A percentile compares a stretch with the other conserved stretches of the same genome.
Conservation (phyloP, 495 filamentous ascomycete species). For the Neurospora sp. region DNA sequence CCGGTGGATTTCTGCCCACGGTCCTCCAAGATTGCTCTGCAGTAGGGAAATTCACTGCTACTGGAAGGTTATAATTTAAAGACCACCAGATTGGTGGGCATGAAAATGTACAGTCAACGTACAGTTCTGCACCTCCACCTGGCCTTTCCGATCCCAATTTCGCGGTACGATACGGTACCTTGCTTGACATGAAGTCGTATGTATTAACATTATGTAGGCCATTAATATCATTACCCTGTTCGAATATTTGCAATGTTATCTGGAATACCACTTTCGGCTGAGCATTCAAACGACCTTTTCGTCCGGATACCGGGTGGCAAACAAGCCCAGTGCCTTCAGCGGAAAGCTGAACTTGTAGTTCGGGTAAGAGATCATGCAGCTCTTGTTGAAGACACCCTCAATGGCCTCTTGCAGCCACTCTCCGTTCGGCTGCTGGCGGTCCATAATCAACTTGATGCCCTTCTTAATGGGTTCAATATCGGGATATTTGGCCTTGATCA, state of each 20-base stretch:
- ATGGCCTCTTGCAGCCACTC: conserved; percentile 95
- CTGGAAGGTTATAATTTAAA: background rate
- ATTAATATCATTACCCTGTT: background rate
- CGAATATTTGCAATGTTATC: background rate
- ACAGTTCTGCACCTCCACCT: background rate
- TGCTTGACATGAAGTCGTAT: background rate
- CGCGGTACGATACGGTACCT: conserved; percentile 1
- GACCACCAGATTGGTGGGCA: background rate
- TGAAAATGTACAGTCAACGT: background rate
- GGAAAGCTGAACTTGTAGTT: conserved; percentile 98
- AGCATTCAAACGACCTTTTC: conserved; percentile 31
- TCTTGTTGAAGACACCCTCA: conserved; percentile 98
- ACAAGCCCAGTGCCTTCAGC: conserved; percentile 88
- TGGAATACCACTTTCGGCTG: background rate
- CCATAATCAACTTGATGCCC: conserved; percentile 75
- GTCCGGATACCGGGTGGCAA: conserved; percentile 64
- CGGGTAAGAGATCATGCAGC: conserved; percentile 98
- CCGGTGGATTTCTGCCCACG: background rate
- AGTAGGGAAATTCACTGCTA: background rate
- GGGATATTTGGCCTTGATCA: conserved; percentile 81
- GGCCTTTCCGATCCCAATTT: background rate
- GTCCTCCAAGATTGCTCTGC: background rate
- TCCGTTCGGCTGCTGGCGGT: conserved; percentile 73
- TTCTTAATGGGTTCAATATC: conserved; percentile 59
- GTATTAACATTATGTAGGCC: conserved; percentile 5